Evolutionary conservation across 352 stramenopile species (phyloP), one percentile per base, ranked within the genome.

Genomic region (Phytopythium aichiense): DNA sequence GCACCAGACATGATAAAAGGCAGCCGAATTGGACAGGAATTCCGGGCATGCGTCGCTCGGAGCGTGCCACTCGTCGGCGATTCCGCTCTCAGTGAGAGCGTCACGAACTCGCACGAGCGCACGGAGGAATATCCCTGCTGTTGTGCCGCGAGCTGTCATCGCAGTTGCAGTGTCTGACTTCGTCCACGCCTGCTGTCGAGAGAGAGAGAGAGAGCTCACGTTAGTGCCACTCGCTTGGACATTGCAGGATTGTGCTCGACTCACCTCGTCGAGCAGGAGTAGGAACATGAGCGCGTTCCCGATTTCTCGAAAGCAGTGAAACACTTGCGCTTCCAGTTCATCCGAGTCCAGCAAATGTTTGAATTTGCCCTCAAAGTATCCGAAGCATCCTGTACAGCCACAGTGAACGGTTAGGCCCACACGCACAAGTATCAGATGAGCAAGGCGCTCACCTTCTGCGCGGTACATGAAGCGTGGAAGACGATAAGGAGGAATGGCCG

Each of bases 341-440:
- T 85, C 71, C 22, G 84, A 88, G 33, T 91, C 83, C 11, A 96
- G 65, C 49, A 96, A 67, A 23, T 87, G 71, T 48, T 89, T 83
- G 56, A 92, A 90, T 31, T 94, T 91, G 50, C 81, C 78, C 46
- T 95, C 81, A 58, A 95, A 93, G 61, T 88, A 93, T 7, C 84
- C 85, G 43, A 79, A 94, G 42, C 79, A 91, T 1, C 81, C 84
- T 76, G 56, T 58, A 45, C 23, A 40, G 35, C 8, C 35, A 15
- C 12, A 40, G 35, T 7, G 9, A 40, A 9, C 56, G 11, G 45
- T 61, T 20, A 49, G 46, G 5, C 4, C 13, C 22, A 16, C 13
- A 13, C 13, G 7, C 4, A 15, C 46, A 33, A 11, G 46, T 30
- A 2, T 46, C 40, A 13, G 13, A 22, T 12, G 16, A 38, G 13